These are phyloP conservation scores for Quercus engelmannii DNA, from an alignment of 306 rosid species.

Conservation along the genomic window DNA sequence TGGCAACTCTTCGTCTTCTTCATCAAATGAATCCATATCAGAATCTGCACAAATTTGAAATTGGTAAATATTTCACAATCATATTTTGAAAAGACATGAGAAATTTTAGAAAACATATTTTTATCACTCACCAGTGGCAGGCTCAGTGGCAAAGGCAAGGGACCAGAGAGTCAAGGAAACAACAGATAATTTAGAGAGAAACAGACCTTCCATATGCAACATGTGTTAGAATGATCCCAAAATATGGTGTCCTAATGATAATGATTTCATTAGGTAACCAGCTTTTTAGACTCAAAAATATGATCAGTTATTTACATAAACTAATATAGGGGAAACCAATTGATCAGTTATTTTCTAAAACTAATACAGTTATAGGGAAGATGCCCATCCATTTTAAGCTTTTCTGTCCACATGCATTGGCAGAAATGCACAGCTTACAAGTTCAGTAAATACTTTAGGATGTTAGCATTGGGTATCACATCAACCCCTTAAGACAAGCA, in stretches of 20 bases:
- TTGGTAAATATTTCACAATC: background rate
- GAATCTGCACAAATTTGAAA: slow-evolving; percentile 25
- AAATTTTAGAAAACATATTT: background rate
- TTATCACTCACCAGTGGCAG: slow-evolving; percentile 35
- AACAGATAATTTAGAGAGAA: background rate
- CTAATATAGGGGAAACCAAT: no score
- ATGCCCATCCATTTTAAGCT: no score
- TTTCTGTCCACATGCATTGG: background rate
- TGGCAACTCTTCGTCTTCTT: slow-evolving; percentile 36
- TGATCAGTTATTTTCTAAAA: no score
- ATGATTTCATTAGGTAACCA: no score
- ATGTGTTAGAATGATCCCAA: background rate
- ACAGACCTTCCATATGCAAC: background rate
- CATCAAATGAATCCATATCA: slow-evolving; percentile 23
- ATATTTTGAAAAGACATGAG: background rate
- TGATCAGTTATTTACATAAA: no score
- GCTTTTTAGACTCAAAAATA: no score
- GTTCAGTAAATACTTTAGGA: background rate
- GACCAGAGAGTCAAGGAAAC: slow-evolving; percentile 39
- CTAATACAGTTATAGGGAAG: no score
- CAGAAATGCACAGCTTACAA: background rate
- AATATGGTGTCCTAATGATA: no score
- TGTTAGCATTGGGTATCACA: no score
- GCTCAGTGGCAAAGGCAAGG: slow-evolving; percentile 37
- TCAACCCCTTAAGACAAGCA: background rate